A percentile compares a stretch with the other conserved stretches of the same genome.
Conservation (phyloP, 1,139 yeast genomes). For the Kodamaea fungicola region DNA sequence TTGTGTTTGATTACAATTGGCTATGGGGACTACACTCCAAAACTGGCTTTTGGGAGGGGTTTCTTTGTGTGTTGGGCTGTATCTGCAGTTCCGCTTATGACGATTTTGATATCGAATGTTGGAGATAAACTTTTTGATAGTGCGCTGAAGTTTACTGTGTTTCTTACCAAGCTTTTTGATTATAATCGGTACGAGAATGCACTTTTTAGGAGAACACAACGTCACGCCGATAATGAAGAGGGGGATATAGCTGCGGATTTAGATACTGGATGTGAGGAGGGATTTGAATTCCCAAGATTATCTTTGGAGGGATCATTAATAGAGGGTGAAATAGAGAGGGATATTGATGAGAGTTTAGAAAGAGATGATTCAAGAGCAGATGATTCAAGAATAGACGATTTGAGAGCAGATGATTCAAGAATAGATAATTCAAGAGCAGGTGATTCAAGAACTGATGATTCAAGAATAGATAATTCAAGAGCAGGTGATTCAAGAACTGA, state of each 20-base stretch:
- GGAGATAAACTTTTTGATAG: slow-evolving; percentile 57
- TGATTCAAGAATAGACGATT: no score
- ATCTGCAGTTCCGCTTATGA: slow-evolving; percentile 82
- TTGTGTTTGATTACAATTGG: slow-evolving; percentile 79
- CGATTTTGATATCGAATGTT: slow-evolving; percentile 68
- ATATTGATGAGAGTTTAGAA: no score
- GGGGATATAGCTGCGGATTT: not conserved
- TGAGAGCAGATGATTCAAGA: no score
- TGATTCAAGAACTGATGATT: no score
- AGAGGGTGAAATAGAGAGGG: no score
- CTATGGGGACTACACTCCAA: slow-evolving; percentile 73
- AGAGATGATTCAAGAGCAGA: no score
- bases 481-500: no score
- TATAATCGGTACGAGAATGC: slow-evolving; percentile 2
- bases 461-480: no score
- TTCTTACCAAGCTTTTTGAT: slow-evolving; percentile 9
- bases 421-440: no score
- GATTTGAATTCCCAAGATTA: not conserved
- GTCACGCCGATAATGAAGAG: slow-evolving; percentile 12
- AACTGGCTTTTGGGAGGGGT: slow-evolving; percentile 59
- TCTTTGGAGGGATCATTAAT: not conserved
- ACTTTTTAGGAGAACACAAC: slow-evolving; percentile 7
- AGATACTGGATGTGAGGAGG: not conserved
- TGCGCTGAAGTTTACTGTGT: slow-evolving; percentile 17
- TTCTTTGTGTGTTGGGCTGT: slow-evolving; percentile 79